These are phyloP conservation scores for Leccinum subrobustum DNA, from an alignment of 1,284 basidiomycete genomes.

Conservation along the genomic window DNA sequence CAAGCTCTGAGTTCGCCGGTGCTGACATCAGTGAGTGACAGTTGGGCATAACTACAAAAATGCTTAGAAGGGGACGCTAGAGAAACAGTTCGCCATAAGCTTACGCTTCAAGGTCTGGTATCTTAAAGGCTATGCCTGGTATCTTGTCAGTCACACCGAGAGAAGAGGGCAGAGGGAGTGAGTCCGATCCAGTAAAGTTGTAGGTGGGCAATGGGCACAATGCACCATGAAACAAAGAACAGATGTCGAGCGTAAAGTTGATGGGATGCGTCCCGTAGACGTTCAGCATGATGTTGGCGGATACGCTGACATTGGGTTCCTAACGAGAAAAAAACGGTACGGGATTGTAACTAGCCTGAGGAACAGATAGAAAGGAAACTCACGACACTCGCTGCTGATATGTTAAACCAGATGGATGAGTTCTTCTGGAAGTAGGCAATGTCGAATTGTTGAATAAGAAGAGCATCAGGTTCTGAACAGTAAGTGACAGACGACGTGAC, in stretches of 20 bases:
- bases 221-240: slow-evolving; percentile 71
- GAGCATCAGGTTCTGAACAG: slow-evolving; percentile 76
- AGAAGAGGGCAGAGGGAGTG: slow-evolving; percentile 66
- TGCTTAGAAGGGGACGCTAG: slow-evolving; percentile 6
- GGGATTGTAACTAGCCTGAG: slow-evolving; percentile 28
- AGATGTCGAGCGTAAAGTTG: slow-evolving; percentile 80
- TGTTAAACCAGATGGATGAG: slow-evolving; percentile 69
- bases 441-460: slow-evolving; percentile 82
- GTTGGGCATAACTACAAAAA: slow-evolving; percentile 61
- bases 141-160: slow-evolving; percentile 56
- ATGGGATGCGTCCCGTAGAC: slow-evolving; percentile 79
- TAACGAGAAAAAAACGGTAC: slow-evolving; percentile 35
- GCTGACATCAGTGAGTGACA: slow-evolving; percentile 69
- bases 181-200: slow-evolving; percentile 82
- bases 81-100: not conserved
- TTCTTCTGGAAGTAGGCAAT: slow-evolving; percentile 73
- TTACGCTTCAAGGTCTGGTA: slow-evolving; percentile 88
- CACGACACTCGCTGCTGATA: slow-evolving; percentile 72
- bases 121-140: slow-evolving; percentile 79
- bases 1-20: slow-evolving; percentile 81
- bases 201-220: slow-evolving; percentile 86
- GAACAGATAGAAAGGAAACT: slow-evolving; percentile 30
- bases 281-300: slow-evolving; percentile 76
- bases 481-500: slow-evolving; percentile 88
- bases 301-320: slow-evolving; percentile 75